A percentile compares a stretch with the other conserved stretches of the same genome.
Evolutionary conservation across 345 rosid species (phyloP).

Genomic region (Garcia nutans): DNA sequence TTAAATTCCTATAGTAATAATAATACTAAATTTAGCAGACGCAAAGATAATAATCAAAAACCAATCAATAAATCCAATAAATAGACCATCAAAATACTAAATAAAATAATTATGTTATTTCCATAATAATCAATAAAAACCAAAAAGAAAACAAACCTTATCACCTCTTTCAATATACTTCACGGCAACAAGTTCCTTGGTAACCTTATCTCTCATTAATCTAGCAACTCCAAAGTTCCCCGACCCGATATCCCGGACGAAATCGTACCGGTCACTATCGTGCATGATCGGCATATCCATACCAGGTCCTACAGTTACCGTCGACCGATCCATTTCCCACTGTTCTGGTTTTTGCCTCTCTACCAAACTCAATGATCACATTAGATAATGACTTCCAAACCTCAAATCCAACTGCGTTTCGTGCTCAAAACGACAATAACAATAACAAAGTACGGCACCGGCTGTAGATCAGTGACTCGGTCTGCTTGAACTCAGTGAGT

Average conservation of each 20-base stretch:
- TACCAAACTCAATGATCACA: conserved; percentile 2
- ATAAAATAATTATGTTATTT: background rate
- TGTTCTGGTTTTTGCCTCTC: background rate
- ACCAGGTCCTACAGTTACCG: conserved; percentile 28
- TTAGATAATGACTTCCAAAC: background rate
- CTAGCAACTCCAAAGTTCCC: conserved; percentile 38
- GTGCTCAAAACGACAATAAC: background rate
- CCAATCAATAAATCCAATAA: background rate
- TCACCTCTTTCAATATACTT: conserved; percentile 37
- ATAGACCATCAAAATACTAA: background rate
- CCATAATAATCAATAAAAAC: background rate
- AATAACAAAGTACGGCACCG: background rate
- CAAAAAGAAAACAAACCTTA: conserved; percentile 17
- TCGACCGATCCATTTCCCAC: conserved; percentile 23
- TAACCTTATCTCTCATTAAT: conserved; percentile 32
- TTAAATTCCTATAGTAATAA: background rate
- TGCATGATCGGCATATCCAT: conserved; percentile 41
- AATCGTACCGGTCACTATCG: conserved; percentile 40
- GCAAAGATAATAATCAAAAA: background rate
- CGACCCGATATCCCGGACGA: conserved; percentile 34
- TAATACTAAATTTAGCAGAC: background rate
- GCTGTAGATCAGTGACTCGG: conserved; percentile 5
- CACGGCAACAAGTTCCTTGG: conserved; percentile 35
- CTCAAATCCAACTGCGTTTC: background rate
- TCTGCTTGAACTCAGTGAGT: background rate